These are phyloP conservation scores for Fusarium palustre DNA, from an alignment of 2,329 filamentous ascomycete genomes.

Conservation along the genomic window DNA sequence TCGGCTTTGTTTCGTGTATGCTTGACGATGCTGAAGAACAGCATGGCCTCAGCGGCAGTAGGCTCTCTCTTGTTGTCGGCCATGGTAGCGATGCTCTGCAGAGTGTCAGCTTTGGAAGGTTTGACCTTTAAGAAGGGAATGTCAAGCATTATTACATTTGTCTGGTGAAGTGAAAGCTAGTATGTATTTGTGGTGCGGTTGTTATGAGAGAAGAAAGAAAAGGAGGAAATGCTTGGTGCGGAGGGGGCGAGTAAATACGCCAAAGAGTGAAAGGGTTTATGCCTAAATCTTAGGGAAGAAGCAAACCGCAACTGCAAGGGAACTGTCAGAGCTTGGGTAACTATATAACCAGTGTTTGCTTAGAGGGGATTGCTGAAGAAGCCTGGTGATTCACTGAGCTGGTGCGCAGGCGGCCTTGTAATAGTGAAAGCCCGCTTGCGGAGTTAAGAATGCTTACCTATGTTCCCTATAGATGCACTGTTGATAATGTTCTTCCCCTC, in stretches of 20 bases:
- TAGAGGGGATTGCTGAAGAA: not conserved
- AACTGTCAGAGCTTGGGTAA: slow-evolving; percentile 9
- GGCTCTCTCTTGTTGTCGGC: slow-evolving; percentile 53
- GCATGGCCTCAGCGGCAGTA: slow-evolving; percentile 56
- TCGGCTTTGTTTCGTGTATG: slow-evolving; percentile 57
- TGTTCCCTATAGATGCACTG: not conserved
- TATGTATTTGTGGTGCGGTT: not conserved
- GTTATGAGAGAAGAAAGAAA: not conserved
- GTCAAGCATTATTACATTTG: not conserved
- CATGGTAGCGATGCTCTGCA: slow-evolving; percentile 43
- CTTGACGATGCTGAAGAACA: slow-evolving; percentile 60
- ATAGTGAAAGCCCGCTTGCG: not conserved
- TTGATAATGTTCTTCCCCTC: not conserved
- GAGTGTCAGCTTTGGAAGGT: slow-evolving; percentile 8
- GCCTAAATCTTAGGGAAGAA: slow-evolving; percentile 1
- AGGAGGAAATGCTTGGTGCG: not conserved
- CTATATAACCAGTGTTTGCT: slow-evolving; percentile 2
- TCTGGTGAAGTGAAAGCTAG: not conserved
- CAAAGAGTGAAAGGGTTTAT: not conserved
- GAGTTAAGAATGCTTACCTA: not conserved
- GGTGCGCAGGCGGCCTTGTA: not conserved
- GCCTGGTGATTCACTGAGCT: not conserved
- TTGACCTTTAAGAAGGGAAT: not conserved
- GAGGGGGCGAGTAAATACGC: not conserved
- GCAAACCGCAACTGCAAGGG: not conserved